These are phyloP conservation scores for Cinnamomum micranthum DNA, from an alignment of 164 flowering plant species.

Conservation along the genomic window DNA sequence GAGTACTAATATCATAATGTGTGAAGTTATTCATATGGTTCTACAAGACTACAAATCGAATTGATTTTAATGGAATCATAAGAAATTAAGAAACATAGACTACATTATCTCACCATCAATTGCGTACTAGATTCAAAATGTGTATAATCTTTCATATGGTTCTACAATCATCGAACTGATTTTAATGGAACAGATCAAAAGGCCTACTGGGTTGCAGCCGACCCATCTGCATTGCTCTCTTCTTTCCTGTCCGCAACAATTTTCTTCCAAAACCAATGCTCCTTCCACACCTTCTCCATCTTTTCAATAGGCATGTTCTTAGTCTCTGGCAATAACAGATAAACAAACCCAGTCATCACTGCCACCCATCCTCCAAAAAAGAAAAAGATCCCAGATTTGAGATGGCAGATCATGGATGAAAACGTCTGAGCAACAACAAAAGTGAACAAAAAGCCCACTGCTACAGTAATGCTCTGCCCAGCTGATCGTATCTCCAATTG, in stretches of 20 bases:
- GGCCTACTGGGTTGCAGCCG: not conserved
- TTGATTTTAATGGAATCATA: too few species aligned
- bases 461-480: conserved; percentile 25
- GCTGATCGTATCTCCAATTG: conserved; percentile 28
- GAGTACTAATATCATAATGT: too few species aligned
- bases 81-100: too few species aligned
- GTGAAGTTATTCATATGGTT: too few species aligned
- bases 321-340: conserved; percentile 27
- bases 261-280: conserved; percentile 25
- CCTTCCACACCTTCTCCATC: conserved; percentile 24
- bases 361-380: conserved; percentile 34
- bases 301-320: conserved; percentile 23
- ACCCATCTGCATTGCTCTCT: not conserved
- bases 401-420: conserved; percentile 27
- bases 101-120: too few species aligned
- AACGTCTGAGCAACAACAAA: conserved; percentile 26
- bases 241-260: conserved; percentile 7
- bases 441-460: conserved; percentile 22
- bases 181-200: not conserved
- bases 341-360: conserved; percentile 25
- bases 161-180: too few species aligned
- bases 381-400: conserved; percentile 30
- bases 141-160: too few species aligned
- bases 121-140: too few species aligned
- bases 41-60: too few species aligned